Evolutionary conservation across 129 eudicot species (phyloP).

Genomic region (Logfia minima): DNA sequence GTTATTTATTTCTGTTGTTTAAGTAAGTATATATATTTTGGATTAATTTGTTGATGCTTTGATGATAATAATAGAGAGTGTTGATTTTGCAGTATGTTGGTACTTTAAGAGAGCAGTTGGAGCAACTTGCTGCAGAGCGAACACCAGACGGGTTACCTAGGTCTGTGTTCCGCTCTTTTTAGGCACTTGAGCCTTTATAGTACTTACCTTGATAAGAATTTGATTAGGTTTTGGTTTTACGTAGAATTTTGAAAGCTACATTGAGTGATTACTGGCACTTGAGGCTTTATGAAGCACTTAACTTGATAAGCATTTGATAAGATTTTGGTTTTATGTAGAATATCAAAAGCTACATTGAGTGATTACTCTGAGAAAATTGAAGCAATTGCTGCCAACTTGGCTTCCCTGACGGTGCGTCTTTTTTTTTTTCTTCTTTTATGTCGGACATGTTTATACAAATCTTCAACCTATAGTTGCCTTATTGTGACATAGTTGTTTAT

Average conservation of each 20-base stretch:
- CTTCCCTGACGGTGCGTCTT: constrained; percentile 45
- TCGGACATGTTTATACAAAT: neutral
- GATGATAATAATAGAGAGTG: neutral
- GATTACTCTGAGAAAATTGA: constrained; percentile 87
- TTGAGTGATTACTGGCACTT: constrained; percentile 72
- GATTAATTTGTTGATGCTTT: neutral
- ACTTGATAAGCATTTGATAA: constrained; percentile 62
- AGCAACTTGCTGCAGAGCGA: constrained; percentile 72
- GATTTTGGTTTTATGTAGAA: constrained; percentile 47
- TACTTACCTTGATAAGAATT: neutral
- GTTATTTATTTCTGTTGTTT: neutral
- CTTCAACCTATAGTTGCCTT: neutral
- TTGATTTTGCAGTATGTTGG: constrained; percentile 69
- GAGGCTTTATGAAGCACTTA: constrained; percentile 5
- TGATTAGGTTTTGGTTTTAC: neutral
- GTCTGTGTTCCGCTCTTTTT: constrained; percentile 26
- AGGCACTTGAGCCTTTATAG: neutral
- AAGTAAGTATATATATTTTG: neutral
- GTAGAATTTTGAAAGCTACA: constrained; percentile 66
- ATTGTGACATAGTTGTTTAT: neutral
- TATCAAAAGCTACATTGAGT: constrained; percentile 69
- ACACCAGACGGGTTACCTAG: constrained; percentile 83
- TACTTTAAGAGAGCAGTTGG: constrained; percentile 78
- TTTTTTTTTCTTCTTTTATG: neutral
- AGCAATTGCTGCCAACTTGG: constrained; percentile 76